Base-by-base conservation (phyloP, 306 rosid species). In the Castanopsis chinensis region DNA sequence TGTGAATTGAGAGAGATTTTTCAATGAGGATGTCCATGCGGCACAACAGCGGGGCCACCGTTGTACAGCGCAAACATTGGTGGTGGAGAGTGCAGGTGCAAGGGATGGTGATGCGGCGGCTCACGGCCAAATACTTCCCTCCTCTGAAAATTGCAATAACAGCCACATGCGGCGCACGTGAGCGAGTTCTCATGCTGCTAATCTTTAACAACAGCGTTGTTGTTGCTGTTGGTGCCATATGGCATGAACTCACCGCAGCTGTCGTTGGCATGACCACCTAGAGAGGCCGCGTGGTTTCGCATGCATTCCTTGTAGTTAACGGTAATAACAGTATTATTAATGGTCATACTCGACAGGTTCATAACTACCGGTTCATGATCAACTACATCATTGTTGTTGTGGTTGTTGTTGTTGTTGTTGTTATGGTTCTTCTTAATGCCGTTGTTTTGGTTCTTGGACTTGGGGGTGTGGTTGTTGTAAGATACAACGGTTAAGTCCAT, bases 401-500 rank as follows among this genome's bases (percentile, higher is more conserved):
- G n/a, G 15, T 45, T 45, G 53, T 45, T 4, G 15, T 9, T 43
- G 49, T 23, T 23, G 25, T 45, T 4, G 17, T 1, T 12, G 37
- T 20, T 20, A 9, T 20, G 21, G 21, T 76, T 69, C 56, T 72
- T 59, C 51, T 73, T 57, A 12, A 64, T 71, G 70, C 73, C 74
- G 75, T 55, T 61, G 69, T 80, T 55, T 12, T 56, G 79, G 18
- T 73, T 79, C n/a, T 61, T 56, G 69, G 51, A n/a, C 41, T 73
- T 72, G 28, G 79, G 35, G 33, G 56, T 20, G 37, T 74, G 68
- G 23, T 75, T 80, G 23, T 75, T 74, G 77, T 74, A 74, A 17
- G 83, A 71, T 9, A 80, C 75, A 3, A 80, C 79, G 83, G 79
- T 80, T 33, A 80, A 75, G 79, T 80, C 83, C 83, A 80, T 80